A percentile compares a stretch with the other conserved stretches of the same genome.
These are phyloP conservation scores for Solanum chmielewskii DNA, from an alignment of 257 asterid genomes.

Conservation along the genomic window DNA sequence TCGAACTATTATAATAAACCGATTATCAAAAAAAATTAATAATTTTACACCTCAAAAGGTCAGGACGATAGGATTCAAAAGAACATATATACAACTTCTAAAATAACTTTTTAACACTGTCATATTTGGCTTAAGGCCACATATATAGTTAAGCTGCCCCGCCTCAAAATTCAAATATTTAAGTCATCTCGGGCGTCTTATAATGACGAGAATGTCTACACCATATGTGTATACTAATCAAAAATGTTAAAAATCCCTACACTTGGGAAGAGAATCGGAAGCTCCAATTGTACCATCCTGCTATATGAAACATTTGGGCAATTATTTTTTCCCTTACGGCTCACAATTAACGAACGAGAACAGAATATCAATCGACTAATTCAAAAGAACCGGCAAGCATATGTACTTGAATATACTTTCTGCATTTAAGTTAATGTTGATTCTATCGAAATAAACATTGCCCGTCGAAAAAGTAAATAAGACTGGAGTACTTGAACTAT, in stretches of 20 bases:
- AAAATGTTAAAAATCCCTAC: not conserved
- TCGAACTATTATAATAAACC: not conserved
- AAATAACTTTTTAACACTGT: not conserved
- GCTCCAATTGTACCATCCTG: not conserved
- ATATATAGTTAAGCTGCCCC: not conserved
- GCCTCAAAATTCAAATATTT: not conserved
- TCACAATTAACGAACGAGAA: not conserved
- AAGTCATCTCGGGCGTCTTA: not conserved
- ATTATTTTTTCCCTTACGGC: not conserved
- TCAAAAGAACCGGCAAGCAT: not conserved
- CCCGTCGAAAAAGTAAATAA: not conserved
- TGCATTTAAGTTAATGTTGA: not conserved
- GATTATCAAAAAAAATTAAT: not conserved
- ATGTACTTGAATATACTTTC: not conserved
- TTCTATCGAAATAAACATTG: not conserved
- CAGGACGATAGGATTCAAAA: not conserved
- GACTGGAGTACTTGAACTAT: not conserved
- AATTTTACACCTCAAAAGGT: not conserved
- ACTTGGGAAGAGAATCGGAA: not conserved
- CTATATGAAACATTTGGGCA: not conserved
- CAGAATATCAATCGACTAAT: not conserved
- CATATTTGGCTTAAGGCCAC: not conserved
- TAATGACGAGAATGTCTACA: not conserved
- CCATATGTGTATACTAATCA: not conserved
- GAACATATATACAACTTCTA: not conserved